Evolutionary conservation across 441 rosid genomes (phyloP).

Genomic region (Sinapis alba): DNA sequence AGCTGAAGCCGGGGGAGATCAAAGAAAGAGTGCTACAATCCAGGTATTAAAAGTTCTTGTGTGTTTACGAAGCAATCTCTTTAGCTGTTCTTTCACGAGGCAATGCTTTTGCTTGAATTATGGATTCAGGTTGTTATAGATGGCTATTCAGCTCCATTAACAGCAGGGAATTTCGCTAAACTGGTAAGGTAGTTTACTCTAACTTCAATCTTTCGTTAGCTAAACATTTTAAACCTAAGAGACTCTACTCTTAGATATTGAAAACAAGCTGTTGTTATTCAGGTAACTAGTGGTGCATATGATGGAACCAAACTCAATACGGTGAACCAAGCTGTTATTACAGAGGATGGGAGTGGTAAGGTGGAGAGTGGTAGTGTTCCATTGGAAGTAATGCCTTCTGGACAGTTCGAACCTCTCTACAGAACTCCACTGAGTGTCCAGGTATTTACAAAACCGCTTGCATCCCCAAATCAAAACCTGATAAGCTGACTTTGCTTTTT

Average conservation of each 20-base stretch:
- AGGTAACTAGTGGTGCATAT: constrained; percentile 87
- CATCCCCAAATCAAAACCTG: not conserved
- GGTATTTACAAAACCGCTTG: constrained; percentile 44
- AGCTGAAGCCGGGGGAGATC: constrained; percentile 77
- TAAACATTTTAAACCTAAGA: constrained; percentile 8
- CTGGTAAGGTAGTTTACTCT: constrained; percentile 91
- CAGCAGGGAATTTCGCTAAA: constrained; percentile 88
- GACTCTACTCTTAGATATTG: constrained; percentile 8
- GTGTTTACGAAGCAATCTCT: too few relatives aligned
- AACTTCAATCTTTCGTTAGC: constrained; percentile 38
- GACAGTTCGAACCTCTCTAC: constrained; percentile 94
- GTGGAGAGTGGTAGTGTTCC: constrained; percentile 66
- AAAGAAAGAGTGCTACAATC: constrained; percentile 69
- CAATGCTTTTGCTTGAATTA: not conserved
- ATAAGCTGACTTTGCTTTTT: constrained; percentile 4
- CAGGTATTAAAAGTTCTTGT: constrained; percentile 78
- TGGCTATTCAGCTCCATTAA: constrained; percentile 95
- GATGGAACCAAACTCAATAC: constrained; percentile 66
- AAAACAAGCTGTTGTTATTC: constrained; percentile 25
- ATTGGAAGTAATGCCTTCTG: constrained; percentile 87
- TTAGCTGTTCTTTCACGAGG: not conserved
- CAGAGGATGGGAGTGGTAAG: constrained; percentile 62
- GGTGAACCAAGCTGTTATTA: constrained; percentile 73
- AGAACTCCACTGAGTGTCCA: constrained; percentile 76
- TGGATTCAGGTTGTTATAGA: constrained; percentile 73